These are phyloP conservation scores for Ilyonectria robusta DNA, from an alignment of 2,329 filamentous ascomycete species.

Conservation along the genomic window DNA sequence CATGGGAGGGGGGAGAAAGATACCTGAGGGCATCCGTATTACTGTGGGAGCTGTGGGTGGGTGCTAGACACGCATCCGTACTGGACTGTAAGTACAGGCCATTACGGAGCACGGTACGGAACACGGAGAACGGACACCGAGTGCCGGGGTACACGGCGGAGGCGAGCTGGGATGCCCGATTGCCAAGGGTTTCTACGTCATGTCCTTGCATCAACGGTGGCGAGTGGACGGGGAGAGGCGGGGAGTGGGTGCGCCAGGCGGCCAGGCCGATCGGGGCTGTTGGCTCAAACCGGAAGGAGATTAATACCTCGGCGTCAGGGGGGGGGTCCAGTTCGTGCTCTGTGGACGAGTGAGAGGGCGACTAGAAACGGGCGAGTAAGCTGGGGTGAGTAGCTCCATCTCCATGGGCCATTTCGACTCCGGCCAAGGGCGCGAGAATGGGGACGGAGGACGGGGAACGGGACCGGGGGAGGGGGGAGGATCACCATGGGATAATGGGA, in stretches of 20 bases:
- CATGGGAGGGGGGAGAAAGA: not conserved
- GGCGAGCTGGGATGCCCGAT: too few relatives aligned
- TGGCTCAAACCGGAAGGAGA: conserved; percentile 39
- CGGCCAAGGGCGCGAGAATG: not conserved
- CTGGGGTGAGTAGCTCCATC: not conserved
- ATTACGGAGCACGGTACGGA: too few relatives aligned
- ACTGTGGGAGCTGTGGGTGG: not conserved
- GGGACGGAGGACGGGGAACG: not conserved
- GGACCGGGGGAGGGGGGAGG: not conserved
- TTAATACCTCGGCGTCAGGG: conserved; percentile 23
- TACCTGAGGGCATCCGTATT: not conserved
- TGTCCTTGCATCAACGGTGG: conserved; percentile 7
- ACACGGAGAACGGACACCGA: too few relatives aligned
- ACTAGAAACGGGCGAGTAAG: not conserved
- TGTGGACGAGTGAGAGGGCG: too few relatives aligned
- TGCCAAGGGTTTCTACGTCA: conserved; percentile 25
- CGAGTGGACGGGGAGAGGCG: conserved; percentile 5
- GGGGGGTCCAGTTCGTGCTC: too few relatives aligned
- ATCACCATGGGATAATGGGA: not conserved
- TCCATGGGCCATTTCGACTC: too few relatives aligned
- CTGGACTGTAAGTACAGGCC: too few relatives aligned
- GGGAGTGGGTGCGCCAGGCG: conserved; percentile 35
- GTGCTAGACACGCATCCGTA: not conserved
- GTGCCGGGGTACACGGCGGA: too few relatives aligned
- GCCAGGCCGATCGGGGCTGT: conserved; percentile 43